These are phyloP conservation scores for Solanum hybrid DNA, from an alignment of 305 asterid genomes.

Conservation along the genomic window DNA sequence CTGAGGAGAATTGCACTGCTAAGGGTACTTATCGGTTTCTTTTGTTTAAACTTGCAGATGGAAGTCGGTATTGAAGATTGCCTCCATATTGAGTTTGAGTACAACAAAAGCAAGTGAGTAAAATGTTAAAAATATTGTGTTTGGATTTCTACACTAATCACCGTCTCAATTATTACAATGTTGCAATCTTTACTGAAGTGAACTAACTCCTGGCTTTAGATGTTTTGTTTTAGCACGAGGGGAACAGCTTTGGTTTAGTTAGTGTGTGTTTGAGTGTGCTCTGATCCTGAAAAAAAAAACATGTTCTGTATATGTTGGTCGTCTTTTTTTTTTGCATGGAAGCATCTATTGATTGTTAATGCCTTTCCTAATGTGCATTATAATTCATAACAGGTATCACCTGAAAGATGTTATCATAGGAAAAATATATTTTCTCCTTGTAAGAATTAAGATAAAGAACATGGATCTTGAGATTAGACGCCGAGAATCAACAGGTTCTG, in stretches of 20 bases:
- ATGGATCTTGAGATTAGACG: constrained; percentile 98
- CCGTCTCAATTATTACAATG: neutral
- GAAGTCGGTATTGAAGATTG: constrained; percentile 99
- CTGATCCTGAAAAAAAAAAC: neutral
- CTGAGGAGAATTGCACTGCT: neutral
- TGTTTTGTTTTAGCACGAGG: constrained; percentile 4
- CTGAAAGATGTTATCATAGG: constrained; percentile 92
- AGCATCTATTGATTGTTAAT: constrained; percentile 16
- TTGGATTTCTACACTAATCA: neutral
- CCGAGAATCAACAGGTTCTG: constrained; percentile 93
- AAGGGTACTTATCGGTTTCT: constrained; percentile 2
- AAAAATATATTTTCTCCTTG: constrained; percentile 90
- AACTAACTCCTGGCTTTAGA: neutral
- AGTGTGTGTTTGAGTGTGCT: neutral
- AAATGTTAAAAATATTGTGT: neutral
- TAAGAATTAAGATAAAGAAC: constrained; percentile 90
- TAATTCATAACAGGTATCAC: constrained; percentile 60
- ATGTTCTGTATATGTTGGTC: neutral
- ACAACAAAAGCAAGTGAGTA: constrained; percentile 94
- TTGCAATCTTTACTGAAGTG: neutral
- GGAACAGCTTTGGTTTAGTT: neutral
- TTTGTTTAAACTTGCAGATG: constrained; percentile 52
- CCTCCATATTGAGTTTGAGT: constrained; percentile 97
- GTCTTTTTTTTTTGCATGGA: neutral
- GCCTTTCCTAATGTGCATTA: neutral